Evolutionary conservation across 805 yeast species (phyloP).

Genomic region (Wickerhamomyces strasburgensis): DNA sequence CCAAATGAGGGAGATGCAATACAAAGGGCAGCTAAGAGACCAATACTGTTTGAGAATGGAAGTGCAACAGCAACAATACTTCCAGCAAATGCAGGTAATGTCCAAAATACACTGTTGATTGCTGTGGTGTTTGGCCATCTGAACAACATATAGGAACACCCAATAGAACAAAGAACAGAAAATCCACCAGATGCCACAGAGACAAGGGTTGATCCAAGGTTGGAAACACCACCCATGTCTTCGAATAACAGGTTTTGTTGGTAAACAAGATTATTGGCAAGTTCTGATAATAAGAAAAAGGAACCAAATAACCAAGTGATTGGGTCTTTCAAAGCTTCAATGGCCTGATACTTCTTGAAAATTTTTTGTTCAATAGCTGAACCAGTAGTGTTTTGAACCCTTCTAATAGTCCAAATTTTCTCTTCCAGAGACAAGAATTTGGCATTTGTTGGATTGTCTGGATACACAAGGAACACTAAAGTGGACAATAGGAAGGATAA

Average conservation of each 20-base stretch:
- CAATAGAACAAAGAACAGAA: conserved; percentile 35
- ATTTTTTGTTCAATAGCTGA: conserved; percentile 40
- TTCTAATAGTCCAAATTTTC: conserved; percentile 44
- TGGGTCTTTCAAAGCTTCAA: conserved; percentile 42
- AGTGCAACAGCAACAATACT: conserved; percentile 41
- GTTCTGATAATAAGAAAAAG: conserved; percentile 36
- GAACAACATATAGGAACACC: conserved; percentile 33
- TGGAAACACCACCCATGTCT: conserved; percentile 39
- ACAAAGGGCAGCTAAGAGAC: conserved; percentile 42
- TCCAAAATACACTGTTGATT: conserved; percentile 33
- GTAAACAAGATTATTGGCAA: conserved; percentile 49
- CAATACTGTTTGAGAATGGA: conserved; percentile 40
- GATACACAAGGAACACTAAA: conserved; percentile 38
- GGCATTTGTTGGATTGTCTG: conserved; percentile 52
- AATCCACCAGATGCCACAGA: conserved; percentile 51
- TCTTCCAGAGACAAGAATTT: conserved; percentile 43
- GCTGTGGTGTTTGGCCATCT: conserved; percentile 35
- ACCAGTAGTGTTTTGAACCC: conserved; percentile 33
- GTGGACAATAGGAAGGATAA: conserved; percentile 39
- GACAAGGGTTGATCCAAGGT: conserved; percentile 45
- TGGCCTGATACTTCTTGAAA: conserved; percentile 37
- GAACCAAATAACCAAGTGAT: conserved; percentile 31
- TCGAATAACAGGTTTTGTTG: conserved; percentile 47
- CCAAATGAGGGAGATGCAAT: conserved; percentile 44
- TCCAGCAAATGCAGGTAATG: conserved; percentile 40